These are phyloP conservation scores for Boletus speciosus DNA, from an alignment of 768 basidiomycete genomes.

Conservation along the genomic window DNA sequence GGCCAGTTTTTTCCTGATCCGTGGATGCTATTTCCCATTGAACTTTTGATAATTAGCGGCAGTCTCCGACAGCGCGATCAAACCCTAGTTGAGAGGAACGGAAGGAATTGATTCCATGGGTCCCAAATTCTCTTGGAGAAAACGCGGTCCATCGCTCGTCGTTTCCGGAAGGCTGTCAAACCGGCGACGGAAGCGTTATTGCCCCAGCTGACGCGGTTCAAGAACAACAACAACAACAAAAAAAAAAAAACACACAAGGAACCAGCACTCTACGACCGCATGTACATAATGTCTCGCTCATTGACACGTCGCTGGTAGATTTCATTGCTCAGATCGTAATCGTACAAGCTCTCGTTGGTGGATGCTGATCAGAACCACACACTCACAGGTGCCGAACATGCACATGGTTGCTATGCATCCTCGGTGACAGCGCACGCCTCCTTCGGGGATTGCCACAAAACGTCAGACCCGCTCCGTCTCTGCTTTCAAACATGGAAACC, in stretches of 20 bases:
- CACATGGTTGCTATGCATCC: slow-evolving; percentile 10
- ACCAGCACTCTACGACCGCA: slow-evolving; percentile 11
- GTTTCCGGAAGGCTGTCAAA: slow-evolving; percentile 13
- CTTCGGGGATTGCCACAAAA: slow-evolving; percentile 11
- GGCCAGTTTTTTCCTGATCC: slow-evolving; percentile 20
- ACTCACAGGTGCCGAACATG: no score
- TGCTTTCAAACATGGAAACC: slow-evolving; percentile 8
- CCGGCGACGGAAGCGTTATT: slow-evolving; percentile 6
- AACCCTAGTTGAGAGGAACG: slow-evolving; percentile 5
- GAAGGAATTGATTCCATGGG: background rate
- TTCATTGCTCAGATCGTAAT: slow-evolving; percentile 7
- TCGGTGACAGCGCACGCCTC: slow-evolving; percentile 1
- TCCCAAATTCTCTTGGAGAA: slow-evolving; percentile 13
- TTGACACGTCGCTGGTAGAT: background rate
- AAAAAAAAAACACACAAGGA: slow-evolving; percentile 4
- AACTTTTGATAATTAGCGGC: slow-evolving; percentile 20
- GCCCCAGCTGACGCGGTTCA: slow-evolving; percentile 7
- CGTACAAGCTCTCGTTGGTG: slow-evolving; percentile 12
- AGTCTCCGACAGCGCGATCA: slow-evolving; percentile 12
- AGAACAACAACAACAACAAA: background rate
- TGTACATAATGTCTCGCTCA: no score
- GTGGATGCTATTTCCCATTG: slow-evolving; percentile 11
- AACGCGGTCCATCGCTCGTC: slow-evolving; percentile 12
- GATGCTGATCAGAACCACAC: slow-evolving; percentile 24
- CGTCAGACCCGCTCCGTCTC: slow-evolving; percentile 8